Evolutionary conservation across 129 eudicot species (phyloP).

Genomic region (Helianthus tuberosus): DNA sequence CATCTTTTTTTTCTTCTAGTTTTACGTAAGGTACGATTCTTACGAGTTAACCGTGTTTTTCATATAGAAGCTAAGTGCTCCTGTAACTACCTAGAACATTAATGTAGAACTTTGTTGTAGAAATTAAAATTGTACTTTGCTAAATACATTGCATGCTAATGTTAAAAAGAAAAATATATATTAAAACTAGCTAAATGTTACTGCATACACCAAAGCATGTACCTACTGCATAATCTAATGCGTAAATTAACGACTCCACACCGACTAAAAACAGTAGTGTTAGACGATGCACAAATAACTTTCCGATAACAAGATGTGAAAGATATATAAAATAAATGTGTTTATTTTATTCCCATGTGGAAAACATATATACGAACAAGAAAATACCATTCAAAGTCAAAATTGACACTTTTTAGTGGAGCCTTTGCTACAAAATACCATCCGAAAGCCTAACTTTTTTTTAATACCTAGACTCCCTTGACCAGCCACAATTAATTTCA

Average conservation of each 20-base stretch:
- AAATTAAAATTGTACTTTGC: too few relatives aligned
- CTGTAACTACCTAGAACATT: too few relatives aligned
- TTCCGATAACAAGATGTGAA: background rate
- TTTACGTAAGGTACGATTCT: background rate
- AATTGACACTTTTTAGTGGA: constrained; percentile 31
- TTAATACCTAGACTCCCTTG: background rate
- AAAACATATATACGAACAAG: background rate
- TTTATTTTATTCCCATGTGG: background rate
- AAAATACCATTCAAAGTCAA: constrained; percentile 27
- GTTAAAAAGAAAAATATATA: too few relatives aligned
- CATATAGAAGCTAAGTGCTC: background rate
- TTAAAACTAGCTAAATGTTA: too few relatives aligned
- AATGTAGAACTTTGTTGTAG: too few relatives aligned
- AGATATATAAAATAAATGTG: too few relatives aligned
- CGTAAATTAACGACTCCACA: too few relatives aligned
- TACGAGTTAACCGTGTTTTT: constrained; percentile 17
- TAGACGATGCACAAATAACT: too few relatives aligned
- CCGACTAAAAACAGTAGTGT: too few relatives aligned
- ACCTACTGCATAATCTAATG: too few relatives aligned
- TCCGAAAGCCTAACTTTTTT: constrained; percentile 35
- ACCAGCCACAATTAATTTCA: background rate
- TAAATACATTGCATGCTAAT: too few relatives aligned
- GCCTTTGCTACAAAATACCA: constrained; percentile 33
- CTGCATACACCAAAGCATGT: too few relatives aligned
- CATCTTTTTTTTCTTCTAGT: background rate